A percentile compares a stretch with the other conserved stretches of the same genome.
Conservation (phyloP, 805 yeast genomes). For the Hanseniaspora taiwanica region DNA sequence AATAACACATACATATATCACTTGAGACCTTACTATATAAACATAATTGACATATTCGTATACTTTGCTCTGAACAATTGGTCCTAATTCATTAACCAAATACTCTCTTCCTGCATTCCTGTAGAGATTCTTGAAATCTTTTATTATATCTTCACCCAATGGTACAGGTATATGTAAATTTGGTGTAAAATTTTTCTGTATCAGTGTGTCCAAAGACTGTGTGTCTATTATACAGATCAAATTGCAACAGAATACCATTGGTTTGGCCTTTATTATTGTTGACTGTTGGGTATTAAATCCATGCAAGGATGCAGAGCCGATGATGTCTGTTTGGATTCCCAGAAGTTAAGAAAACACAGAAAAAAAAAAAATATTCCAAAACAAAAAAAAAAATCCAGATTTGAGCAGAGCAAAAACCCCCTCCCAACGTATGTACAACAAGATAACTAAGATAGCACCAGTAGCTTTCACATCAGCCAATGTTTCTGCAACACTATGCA, state of each 20-base stretch:
- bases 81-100: constrained; percentile 1
- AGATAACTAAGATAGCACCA: neutral
- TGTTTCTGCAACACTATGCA: neutral
- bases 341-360: too few species aligned
- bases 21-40: constrained; percentile 15
- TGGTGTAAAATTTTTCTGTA: constrained; percentile 4
- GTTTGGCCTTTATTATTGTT: too few species aligned
- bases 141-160: neutral
- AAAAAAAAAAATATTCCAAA: neutral
- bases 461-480: neutral
- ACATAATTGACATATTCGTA: constrained; percentile 9
- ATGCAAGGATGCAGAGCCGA: too few species aligned
- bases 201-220: neutral
- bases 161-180: constrained; percentile 2
- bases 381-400: neutral
- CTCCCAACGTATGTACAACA: neutral
- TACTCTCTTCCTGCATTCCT: neutral
- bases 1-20: constrained; percentile 10
- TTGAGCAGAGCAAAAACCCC: too few species aligned
- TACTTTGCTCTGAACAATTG: neutral
- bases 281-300: too few species aligned
- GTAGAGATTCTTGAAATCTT: constrained; percentile 3
- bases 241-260: constrained; percentile 4
- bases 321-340: too few species aligned
- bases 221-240: constrained; percentile 2